A percentile compares a stretch with the other conserved stretches of the same genome.
These are phyloP conservation scores for Crithidia brevicula DNA, from an alignment of 208 protist genomes.

Conservation along the genomic window DNA sequence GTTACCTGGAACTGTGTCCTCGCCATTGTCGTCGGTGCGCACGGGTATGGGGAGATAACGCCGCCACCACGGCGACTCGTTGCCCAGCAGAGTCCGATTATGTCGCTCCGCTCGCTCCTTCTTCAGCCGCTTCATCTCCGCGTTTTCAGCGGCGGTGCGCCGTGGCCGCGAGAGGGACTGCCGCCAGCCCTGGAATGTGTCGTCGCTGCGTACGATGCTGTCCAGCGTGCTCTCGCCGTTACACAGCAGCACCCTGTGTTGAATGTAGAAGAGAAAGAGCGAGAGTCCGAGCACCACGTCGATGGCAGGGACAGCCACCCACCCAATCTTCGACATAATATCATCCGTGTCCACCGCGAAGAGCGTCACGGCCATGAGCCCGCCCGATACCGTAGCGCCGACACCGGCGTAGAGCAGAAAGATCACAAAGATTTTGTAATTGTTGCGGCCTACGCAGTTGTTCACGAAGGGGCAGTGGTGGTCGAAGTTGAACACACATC, in stretches of 20 bases:
- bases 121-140: constrained; percentile 1
- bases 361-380: constrained; percentile 40
- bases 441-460: constrained; percentile 91
- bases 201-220: constrained; percentile 27
- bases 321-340: constrained; percentile 25
- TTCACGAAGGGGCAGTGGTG: constrained; percentile 93
- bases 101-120: constrained; percentile 33
- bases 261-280: constrained; percentile 36
- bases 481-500: constrained; percentile 87
- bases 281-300: constrained; percentile 31
- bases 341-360: constrained; percentile 42
- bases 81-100: constrained; percentile 31
- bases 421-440: constrained; percentile 86
- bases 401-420: constrained; percentile 71
- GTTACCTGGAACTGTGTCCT: constrained; percentile 25
- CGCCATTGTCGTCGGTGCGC: constrained; percentile 39
- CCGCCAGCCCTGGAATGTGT: constrained; percentile 1
- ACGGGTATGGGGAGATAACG: constrained; percentile 38
- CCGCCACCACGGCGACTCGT: constrained; percentile 48
- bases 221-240: constrained; percentile 57
- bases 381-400: constrained; percentile 22
- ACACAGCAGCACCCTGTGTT: constrained; percentile 41
- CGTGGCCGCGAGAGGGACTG: neutral
- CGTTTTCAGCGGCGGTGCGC: constrained; percentile 24
- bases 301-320: constrained; percentile 34